Evolutionary conservation across 495 filamentous ascomycete genomes (phyloP), one percentile per base, ranked within the genome.

Genomic region (Penicillium verhagenii): DNA sequence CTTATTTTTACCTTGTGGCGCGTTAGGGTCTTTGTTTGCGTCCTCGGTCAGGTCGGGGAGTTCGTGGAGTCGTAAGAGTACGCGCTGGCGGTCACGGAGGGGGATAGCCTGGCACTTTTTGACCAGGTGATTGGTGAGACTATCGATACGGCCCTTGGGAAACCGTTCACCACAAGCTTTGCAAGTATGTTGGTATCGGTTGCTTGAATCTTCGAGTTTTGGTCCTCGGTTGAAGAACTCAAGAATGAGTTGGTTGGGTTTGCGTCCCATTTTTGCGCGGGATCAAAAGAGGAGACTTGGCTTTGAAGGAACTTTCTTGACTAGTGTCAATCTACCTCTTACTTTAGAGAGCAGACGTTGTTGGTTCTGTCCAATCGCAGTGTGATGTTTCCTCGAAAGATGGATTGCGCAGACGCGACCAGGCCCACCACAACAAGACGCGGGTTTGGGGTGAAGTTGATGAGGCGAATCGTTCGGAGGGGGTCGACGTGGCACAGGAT

Each of bases 101-200:
- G 82, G 76, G 26, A 92, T 85, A 18, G 85, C 87, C 38, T 86
- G 86, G 64, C 91, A 96, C 72, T 87, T 91, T 69, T 90, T 92
- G 39, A 86, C 80, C 43, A 96, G 74, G 64, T 96, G 91, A 58
- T 74, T 85, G 28, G 81, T 87, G 18, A 96, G 71, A 62, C 82
- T 89, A 55, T 96, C 91, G 63, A 89, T 84, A 47, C 91, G 82
- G 58, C 91, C 91, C 60, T 92, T 92, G 40, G 89, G 88, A 54
- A 93, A 93, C 59, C 85, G 82, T 62, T 93, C 88, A 44, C 89
- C 88, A 62, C 91, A 96, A 37, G 83, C 77, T 74, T 90, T 91
- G 81, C 90, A 96, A 3, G 87, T 91, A 67, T 93, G 88, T 60
- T 88, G 84, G 62, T 96, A 96, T 40, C 91, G 83, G 68, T 96